Conservation (phyloP, 768 basidiomycete genomes). For the Suillus placidus region DNA sequence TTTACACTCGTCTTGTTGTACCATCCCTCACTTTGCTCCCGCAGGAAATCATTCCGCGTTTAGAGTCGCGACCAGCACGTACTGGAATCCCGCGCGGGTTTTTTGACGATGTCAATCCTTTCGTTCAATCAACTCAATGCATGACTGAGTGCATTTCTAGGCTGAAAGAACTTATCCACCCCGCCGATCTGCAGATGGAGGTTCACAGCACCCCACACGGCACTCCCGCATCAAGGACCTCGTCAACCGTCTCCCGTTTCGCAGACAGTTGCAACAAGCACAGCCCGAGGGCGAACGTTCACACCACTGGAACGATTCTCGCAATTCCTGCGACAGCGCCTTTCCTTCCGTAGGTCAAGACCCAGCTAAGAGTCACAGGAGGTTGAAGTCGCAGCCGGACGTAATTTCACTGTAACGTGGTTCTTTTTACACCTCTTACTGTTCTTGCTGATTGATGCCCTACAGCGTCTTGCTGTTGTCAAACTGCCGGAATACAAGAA, state of each 20-base stretch:
- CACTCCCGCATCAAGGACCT: not conserved
- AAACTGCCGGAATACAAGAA: conserved; percentile 1
- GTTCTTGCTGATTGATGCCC: not conserved
- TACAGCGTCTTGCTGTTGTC: not conserved
- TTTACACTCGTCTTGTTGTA: not conserved
- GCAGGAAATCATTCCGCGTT: not conserved
- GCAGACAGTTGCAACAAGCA: not conserved
- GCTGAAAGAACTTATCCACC: not conserved
- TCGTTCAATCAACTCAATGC: not conserved
- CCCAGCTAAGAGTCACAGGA: not conserved
- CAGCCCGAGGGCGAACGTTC: not conserved
- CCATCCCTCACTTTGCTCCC: not conserved
- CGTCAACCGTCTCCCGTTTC: not conserved
- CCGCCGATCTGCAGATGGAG: not conserved
- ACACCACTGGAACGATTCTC: not conserved
- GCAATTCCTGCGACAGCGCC: not conserved
- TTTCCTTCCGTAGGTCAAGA: not conserved
- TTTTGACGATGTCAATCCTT: not conserved
- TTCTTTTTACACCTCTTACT: too few relatives aligned
- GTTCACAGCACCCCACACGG: not conserved
- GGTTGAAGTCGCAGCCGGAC: conserved; percentile 2
- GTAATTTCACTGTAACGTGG: conserved; percentile 1
- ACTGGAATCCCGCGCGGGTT: not conserved
- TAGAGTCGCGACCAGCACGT: not conserved
- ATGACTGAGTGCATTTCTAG: not conserved